phyloP scores from a whole-genome alignment of 2,329 filamentous ascomycete genomes.

The Apiospora malaysiana region DNA sequence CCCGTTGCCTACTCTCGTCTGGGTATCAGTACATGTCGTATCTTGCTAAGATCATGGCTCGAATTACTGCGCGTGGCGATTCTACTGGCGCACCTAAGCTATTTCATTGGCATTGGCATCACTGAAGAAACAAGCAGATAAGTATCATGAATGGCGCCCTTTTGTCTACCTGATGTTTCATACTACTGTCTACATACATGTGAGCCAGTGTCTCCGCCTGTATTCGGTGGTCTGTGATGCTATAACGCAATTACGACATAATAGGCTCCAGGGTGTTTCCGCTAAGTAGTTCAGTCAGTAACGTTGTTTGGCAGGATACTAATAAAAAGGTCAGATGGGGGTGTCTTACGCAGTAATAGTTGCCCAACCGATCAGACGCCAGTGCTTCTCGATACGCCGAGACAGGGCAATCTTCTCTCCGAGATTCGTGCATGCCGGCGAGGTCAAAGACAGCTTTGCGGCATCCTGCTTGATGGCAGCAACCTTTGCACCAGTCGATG shows the following conservation, averaged over 20 bases:
- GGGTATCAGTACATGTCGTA: too few relatives aligned
- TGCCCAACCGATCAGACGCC: slow-evolving; percentile 92
- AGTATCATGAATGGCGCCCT: slow-evolving; percentile 15
- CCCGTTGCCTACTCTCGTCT: too few relatives aligned
- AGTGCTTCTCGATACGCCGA: slow-evolving; percentile 98
- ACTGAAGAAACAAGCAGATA: background rate
- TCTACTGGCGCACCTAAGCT: too few relatives aligned
- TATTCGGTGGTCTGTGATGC: slow-evolving; percentile 7
- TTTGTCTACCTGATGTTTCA: slow-evolving; percentile 21
- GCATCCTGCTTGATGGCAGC: slow-evolving; percentile 97
- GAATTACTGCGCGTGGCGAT: too few relatives aligned
- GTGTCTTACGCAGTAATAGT: slow-evolving; percentile 72
- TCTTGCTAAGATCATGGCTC: too few relatives aligned
- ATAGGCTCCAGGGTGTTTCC: slow-evolving; percentile 61
- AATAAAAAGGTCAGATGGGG: background rate
- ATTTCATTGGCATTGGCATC: background rate
- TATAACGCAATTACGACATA: slow-evolving; percentile 32
- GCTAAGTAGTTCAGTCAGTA: slow-evolving; percentile 42
- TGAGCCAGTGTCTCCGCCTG: background rate
- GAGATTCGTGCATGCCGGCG: slow-evolving; percentile 93
- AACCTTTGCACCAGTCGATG: slow-evolving; percentile 96
- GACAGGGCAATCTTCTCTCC: slow-evolving; percentile 97
- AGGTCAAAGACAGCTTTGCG: slow-evolving; percentile 91
- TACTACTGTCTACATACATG: slow-evolving; percentile 14
- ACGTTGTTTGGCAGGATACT: background rate